Conservation (phyloP, 495 filamentous ascomycete species). For the Hypoxylon cercidicola region DNA sequence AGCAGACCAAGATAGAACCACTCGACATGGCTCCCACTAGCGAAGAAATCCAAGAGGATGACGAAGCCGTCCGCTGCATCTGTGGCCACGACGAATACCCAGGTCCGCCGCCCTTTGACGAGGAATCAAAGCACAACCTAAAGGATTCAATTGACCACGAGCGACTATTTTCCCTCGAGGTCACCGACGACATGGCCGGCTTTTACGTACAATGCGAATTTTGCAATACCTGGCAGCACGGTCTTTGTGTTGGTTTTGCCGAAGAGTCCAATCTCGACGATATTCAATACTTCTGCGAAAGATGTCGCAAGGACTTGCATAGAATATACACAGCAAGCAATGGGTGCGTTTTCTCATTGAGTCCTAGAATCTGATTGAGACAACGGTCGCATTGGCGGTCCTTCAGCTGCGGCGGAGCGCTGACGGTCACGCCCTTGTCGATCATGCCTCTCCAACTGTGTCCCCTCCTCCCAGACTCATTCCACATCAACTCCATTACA, state of each 20-base stretch:
- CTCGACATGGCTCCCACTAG: slow-evolving; percentile 63
- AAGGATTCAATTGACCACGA: slow-evolving; percentile 62
- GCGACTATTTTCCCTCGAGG: slow-evolving; percentile 70
- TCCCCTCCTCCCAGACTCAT: slow-evolving; percentile 10
- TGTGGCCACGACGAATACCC: slow-evolving; percentile 96
- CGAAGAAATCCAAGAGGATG: slow-evolving; percentile 82
- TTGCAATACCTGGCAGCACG: slow-evolving; percentile 99
- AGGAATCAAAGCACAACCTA: slow-evolving; percentile 63
- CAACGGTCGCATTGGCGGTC: slow-evolving; percentile 28
- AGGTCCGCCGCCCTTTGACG: slow-evolving; percentile 78
- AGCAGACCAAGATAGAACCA: slow-evolving; percentile 56
- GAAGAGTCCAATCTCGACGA: slow-evolving; percentile 85
- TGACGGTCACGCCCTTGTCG: slow-evolving; percentile 42
- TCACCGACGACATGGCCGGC: slow-evolving; percentile 87
- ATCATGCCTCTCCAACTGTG: slow-evolving; percentile 41
- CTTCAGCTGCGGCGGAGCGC: slow-evolving; percentile 47
- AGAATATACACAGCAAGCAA: slow-evolving; percentile 79
- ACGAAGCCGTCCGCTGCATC: slow-evolving; percentile 93
- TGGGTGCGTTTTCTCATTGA: slow-evolving; percentile 72
- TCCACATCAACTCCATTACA: background rate
- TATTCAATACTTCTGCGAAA: slow-evolving; percentile 93
- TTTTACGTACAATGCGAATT: slow-evolving; percentile 98
- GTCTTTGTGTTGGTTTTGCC: slow-evolving; percentile 96
- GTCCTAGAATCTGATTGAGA: slow-evolving; percentile 18
- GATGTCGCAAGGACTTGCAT: slow-evolving; percentile 91